Evolutionary conservation across 176 grass and related monocot species (phyloP), one percentile per base, ranked within the genome.

Genomic region (Lolium perenne): DNA sequence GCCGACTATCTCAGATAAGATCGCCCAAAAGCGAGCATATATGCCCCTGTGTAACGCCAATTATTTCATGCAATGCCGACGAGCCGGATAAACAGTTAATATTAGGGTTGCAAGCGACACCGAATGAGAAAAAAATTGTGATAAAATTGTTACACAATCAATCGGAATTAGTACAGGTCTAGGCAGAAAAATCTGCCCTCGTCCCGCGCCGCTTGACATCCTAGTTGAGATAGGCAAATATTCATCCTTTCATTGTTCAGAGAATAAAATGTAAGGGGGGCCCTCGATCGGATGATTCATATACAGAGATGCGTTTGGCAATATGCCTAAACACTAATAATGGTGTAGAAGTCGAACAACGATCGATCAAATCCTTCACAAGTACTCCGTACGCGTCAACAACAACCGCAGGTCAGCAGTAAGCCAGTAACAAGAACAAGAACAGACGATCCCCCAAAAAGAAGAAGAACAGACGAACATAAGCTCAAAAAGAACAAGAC

Each of bases 1-100:
- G 54, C 3, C 25, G 51, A 78, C 83, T 70, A 70, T 47, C 2
- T n/a, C 20, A 46, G 62, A 83, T 88, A 78, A 83, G 73, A 50
- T 17, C 79, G 71, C 25, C 38, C 41, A 29, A 32, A 66, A 35
- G 48, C 16, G 43, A 87, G 21, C 71, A 13, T 43, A 10, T 10
- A 45, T 22, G 26, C 48, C 4, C 3, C 35, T 29, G 2, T 35
- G n/a, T 12, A 25, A 7, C 21, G 20, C 6, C 62, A 38, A 53
- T 38, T 68, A 51, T 65, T 49, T 50, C 61, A 35, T 35, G 32
- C 32, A n/a, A n/a, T 8, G 16, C 16, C 1, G 25, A 8, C 6
- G 51, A 51, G 26, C 26, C 29, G 1, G 54, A 78, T 15, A 6
- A 59, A 78, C 41, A 49, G 21, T 48, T 2, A 17, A 40, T 21